Evolutionary conservation across 805 yeast species (phyloP), one percentile per base, ranked within the genome.

Genomic region (Sugiyamaella boreocaroliniensis): DNA sequence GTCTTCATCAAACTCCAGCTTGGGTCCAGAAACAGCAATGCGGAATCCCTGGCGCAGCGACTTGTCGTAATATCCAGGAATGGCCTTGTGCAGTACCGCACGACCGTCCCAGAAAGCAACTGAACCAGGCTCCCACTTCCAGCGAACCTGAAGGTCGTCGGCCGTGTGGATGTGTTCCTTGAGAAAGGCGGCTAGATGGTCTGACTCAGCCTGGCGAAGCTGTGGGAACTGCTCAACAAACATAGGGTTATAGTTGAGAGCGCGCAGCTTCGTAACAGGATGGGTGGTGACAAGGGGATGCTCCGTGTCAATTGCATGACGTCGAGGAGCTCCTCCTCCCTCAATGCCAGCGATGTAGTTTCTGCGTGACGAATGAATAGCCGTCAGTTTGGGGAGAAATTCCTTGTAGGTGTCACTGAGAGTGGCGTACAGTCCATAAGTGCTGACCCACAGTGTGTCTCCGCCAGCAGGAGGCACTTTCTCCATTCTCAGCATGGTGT

Each of bases 141-240:
- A 75, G 55, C 82, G 70, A 16, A 77, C 78, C 67, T 79, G 82
- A 53, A 78, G 73, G 22, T 64, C 66, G 20, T 61, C 61, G 47
- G 59, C 61, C 49, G 58, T 58, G 46, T 60, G 64, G 51, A 56
- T 57, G 18, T 60, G 58, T 42, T 70, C 68, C 60, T 75, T 76
- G 59, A 86, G 71, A 61, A 83, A 79, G 47, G 76, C 68, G 60
- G 86, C 71, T 54, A 87, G 69, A 26, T 71, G 73, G 51, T 80
- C 83, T 22, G 85, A 79, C 69, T 86, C 95, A 60, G 83, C 86
- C 47, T 76, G 75, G 70, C 85, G 85, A 65, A 86, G 72, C 46
- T 86, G 92, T 18, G 82, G 79, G 58, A 86, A 83, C 59, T 78
- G 74, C 63, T 84, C 75, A 7, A 81, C 73, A 64, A 83, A 83